Base-by-base conservation (phyloP, 78 protist species). In the Bigelowiella natans region DNA sequence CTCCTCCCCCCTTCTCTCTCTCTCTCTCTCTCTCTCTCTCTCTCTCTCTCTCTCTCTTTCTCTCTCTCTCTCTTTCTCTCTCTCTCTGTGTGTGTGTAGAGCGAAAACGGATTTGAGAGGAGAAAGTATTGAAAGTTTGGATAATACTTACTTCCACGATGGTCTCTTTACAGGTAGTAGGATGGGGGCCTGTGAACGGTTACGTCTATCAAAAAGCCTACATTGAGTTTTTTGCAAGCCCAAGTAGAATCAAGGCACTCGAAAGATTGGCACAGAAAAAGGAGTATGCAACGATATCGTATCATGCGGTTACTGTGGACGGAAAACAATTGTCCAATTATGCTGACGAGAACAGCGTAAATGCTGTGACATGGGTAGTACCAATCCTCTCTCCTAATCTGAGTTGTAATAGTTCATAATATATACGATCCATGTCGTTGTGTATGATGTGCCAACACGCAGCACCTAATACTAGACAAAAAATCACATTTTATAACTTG, bases 141-240 rank as follows among this genome's bases (percentile, higher is more conserved):
- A n/a, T 18, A 51, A 26, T 51, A 7, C 18, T 18, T 51, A 51
- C 7, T 51, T 51, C 73, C 7, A 3, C 11, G 18, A 7, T 3
- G 18, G 18, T 26, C 18, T 18, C 7, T 26, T 18, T 26, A 51
- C 73, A 51, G 73, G 73, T 29, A 2, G 87, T 91, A 39, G 99
- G 99, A n/a, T 98, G 98, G 98, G 99, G 99, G 37, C 95, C 94
- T 1, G 73, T 84, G 26, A 93, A 94, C 39, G 98, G 99, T 0
- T 92, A 92, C 73, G 97, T 97, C 91, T 98, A 95, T 92, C 97
- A 98, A 39, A 98, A 98, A 93, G 87, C 38, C 18, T 97, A 97
- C 87, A 28, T 96, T 29, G 98, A 97, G 95, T 93, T 97, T 88
- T 97, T 97, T 88, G 82, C 92, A 31, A 84, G 96, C 2, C 93